Evolutionary conservation across 1,284 basidiomycete genomes (phyloP), one percentile per base, ranked within the genome.

Genomic region (Porogramme epimiltina): DNA sequence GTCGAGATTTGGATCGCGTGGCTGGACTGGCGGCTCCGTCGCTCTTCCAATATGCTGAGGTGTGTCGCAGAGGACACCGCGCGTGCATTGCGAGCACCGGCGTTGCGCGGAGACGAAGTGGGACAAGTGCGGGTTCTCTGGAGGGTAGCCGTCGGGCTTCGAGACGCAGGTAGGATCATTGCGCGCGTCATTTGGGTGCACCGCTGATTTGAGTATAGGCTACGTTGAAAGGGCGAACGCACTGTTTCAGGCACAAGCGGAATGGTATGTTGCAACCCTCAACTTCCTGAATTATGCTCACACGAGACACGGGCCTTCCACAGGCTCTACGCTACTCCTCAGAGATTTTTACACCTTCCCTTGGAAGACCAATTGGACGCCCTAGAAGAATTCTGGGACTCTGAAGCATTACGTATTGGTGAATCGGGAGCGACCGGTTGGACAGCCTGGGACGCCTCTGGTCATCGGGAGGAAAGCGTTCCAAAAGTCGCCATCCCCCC

Each of bases 311-410:
- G 13, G 26, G n/a, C n/a, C 1, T 18, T 26, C 47, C 48, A 13
- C 59, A 89, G 87, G 39, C 73, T 75, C 13, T 90, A 84, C 58
- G 70, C 78, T 54, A 55, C 75, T 20, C 85, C 86, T 0, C 66
- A 72, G 37, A 59, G 66, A 19, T 59, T 86, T 2, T 60, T 64
- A 36, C 65, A 63, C 26, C 54, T 71, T 41, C 66, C 84, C 18
- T 70, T 83, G 31, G 70, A 78, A 20, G 62, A 57, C 4, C 77
- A 77, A 43, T 69, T 91, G 2, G 74, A 79, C 51, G 70, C 75
- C 13, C 72, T 91, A 4, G 87, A 89, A 68, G 80, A 82, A 47
- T 91, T 87, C 61, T 91, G 88, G 89, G 89, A 91, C 45, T 81
- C 84, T 1, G 88, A 89, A 68, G 70, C 70, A 10, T 80, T 82